These are phyloP conservation scores for Paramecium biaurelia DNA, from an alignment of 73 alveolate species.

Conservation along the genomic window DNA sequence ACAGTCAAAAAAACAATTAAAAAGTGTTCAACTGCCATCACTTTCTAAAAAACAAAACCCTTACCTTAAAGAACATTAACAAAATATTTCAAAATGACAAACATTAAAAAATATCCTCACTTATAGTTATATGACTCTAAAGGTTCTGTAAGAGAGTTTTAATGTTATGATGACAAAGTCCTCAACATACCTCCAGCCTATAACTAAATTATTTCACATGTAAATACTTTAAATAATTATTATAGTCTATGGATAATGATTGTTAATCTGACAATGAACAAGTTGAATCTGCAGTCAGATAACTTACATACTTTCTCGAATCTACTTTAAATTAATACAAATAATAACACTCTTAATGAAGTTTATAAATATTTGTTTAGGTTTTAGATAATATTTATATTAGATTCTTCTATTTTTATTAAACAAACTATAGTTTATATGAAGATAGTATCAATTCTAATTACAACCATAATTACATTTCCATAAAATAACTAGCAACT, in stretches of 20 bases:
- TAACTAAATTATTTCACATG: neutral
- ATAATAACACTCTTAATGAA: neutral
- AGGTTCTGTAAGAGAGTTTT: neutral
- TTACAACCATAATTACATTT: neutral
- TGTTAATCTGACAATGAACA: neutral
- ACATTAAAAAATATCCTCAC: neutral
- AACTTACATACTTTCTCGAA: neutral
- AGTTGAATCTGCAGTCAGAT: slow-evolving; percentile 5
- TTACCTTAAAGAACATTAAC: slow-evolving; percentile 28
- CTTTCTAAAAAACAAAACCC: neutral
- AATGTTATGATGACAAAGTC: neutral
- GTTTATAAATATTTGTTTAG: neutral
- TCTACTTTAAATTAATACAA: neutral
- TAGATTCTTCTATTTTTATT: neutral
- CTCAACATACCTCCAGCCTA: neutral
- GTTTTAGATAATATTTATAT: neutral
- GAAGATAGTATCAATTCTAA: neutral
- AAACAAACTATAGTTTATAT: neutral
- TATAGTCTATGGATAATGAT: neutral
- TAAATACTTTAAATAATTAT: neutral
- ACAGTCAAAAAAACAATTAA: neutral
- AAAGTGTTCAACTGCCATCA: neutral
- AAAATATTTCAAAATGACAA: neutral
- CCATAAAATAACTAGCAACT: neutral
- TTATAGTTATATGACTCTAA: neutral